Evolutionary conservation across 1,284 basidiomycete genomes (phyloP).

Genomic region (Irpex lacteus): DNA sequence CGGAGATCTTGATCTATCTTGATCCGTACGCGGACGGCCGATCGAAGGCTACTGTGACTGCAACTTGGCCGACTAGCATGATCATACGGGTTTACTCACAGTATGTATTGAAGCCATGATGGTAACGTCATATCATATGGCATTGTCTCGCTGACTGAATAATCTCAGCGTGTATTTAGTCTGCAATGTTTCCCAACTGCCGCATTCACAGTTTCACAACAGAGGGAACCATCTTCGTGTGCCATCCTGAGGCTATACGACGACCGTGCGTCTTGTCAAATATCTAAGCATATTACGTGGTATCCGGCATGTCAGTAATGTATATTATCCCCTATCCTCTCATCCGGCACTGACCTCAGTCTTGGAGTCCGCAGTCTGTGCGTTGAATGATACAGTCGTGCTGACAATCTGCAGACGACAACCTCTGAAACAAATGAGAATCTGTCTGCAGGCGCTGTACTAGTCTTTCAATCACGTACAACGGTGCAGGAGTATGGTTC

Average conservation of each 20-base stretch:
- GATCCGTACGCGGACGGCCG: no score
- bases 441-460: background rate
- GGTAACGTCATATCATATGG: no score
- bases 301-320: no score
- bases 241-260: background rate
- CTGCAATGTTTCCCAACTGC: background rate
- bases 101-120: no score
- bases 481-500: slow-evolving; percentile 11
- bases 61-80: no score
- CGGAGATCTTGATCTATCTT: no score
- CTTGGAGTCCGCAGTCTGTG: slow-evolving; percentile 11
- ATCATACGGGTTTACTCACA: no score
- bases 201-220: background rate
- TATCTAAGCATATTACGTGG: background rate
- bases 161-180: background rate
- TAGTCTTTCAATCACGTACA: slow-evolving; percentile 6
- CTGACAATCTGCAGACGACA: slow-evolving; percentile 12
- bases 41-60: no score
- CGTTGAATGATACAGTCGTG: slow-evolving; percentile 12
- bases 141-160: no score
- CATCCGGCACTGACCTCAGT: slow-evolving; percentile 12
- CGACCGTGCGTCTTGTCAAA: background rate
- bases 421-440: slow-evolving; percentile 6
- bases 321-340: background rate
- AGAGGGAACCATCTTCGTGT: background rate